Conservation (phyloP, 2,329 filamentous ascomycete species). For the Tolypocladium album region DNA sequence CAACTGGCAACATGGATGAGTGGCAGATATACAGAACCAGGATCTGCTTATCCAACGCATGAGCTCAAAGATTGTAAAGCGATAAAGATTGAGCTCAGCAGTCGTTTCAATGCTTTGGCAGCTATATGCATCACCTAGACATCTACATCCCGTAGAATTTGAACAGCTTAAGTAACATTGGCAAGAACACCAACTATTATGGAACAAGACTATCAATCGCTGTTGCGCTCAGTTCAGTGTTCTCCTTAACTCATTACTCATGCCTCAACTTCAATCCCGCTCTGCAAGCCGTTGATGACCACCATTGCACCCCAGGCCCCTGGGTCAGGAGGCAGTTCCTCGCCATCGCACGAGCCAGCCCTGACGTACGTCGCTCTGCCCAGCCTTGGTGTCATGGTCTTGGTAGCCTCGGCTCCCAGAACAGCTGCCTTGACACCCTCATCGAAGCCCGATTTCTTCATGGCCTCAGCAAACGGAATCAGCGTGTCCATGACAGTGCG, state of each 20-base stretch:
- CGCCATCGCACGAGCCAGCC: constrained; percentile 37
- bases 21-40: too few species aligned
- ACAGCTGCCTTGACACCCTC: constrained; percentile 48
- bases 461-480: constrained; percentile 39
- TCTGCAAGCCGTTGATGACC: constrained; percentile 30
- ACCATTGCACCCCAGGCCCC: constrained; percentile 61
- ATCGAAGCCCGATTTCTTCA: constrained; percentile 38
- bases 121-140: too few species aligned
- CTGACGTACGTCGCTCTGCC: constrained; percentile 61
- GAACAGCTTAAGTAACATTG: too few species aligned
- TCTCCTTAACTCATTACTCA: neutral
- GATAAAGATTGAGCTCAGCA: too few species aligned
- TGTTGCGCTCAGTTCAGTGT: neutral
- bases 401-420: constrained; percentile 51
- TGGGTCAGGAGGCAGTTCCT: constrained; percentile 52
- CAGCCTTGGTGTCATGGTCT: constrained; percentile 52
- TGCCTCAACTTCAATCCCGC: constrained; percentile 2
- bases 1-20: too few species aligned
- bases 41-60: too few species aligned
- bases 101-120: too few species aligned
- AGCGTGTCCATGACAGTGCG: constrained; percentile 47
- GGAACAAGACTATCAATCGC: too few species aligned
- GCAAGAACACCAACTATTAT: too few species aligned
- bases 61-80: too few species aligned
- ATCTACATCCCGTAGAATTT: too few species aligned